These are phyloP conservation scores for Neurospora pannonica DNA, from an alignment of 495 filamentous ascomycete species.

Conservation along the genomic window DNA sequence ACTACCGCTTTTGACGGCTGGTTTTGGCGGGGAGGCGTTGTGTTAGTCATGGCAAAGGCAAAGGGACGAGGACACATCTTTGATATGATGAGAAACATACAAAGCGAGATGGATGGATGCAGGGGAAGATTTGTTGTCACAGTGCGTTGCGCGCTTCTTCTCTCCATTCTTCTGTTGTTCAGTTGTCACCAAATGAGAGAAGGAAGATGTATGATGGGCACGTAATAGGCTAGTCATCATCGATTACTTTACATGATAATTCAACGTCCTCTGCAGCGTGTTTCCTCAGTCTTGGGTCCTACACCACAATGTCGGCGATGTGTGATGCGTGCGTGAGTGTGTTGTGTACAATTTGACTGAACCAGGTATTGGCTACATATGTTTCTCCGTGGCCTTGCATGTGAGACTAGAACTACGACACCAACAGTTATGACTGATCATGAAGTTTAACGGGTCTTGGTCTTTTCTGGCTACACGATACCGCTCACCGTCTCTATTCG, in stretches of 20 bases:
- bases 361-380: no score
- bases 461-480: not conserved
- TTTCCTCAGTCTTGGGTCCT: not conserved
- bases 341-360: not conserved
- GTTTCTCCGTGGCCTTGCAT: no score
- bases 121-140: not conserved
- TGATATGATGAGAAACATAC: not conserved
- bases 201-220: not conserved
- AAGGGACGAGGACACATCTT: not conserved
- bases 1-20: not conserved
- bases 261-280: not conserved
- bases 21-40: not conserved
- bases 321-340: not conserved
- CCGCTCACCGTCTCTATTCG: not conserved
- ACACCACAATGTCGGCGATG: not conserved
- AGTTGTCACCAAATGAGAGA: not conserved
- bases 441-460: not conserved
- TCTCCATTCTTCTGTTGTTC: not conserved
- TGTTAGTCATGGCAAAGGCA: not conserved
- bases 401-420: no score
- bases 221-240: not conserved
- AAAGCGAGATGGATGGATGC: not conserved
- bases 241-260: not conserved
- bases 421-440: not conserved
- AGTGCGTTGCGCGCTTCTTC: not conserved